phyloP scores from a whole-genome alignment of 1,284 basidiomycete species.

The Phellopilus nigrolimitatus region DNA sequence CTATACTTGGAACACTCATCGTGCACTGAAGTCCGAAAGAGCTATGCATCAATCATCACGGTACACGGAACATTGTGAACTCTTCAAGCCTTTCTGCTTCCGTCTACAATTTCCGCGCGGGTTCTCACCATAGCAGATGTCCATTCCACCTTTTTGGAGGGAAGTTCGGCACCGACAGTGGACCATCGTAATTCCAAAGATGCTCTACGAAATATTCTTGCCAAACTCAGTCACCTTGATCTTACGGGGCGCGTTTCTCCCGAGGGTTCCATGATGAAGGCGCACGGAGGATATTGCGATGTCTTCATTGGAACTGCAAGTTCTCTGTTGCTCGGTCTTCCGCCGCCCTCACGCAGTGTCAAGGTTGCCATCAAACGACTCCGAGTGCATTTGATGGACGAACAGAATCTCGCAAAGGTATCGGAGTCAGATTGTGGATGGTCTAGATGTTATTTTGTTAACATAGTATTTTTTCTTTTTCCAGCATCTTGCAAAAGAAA shows the following conservation, averaged over 20 bases:
- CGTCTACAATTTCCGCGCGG: too few relatives aligned
- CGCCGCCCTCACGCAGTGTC: not conserved
- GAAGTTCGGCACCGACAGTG: too few relatives aligned
- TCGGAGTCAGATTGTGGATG: not conserved
- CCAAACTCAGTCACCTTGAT: constrained; percentile 1
- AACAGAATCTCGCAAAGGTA: constrained; percentile 10
- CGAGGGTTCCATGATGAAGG: not conserved
- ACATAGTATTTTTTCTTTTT: not conserved
- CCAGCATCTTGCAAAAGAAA: constrained; percentile 9
- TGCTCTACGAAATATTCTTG: not conserved
- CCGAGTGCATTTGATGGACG: constrained; percentile 1
- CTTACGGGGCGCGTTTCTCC: not conserved
- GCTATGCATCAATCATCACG: too few relatives aligned
- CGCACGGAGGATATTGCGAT: constrained; percentile 13
- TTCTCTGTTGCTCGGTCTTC: not conserved
- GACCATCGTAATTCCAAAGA: not conserved
- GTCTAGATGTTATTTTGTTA: not conserved
- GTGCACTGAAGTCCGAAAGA: too few relatives aligned
- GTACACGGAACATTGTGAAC: too few relatives aligned
- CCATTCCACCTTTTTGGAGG: too few relatives aligned
- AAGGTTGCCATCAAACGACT: constrained; percentile 17
- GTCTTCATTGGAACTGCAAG: constrained; percentile 7
- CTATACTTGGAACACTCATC: too few relatives aligned
- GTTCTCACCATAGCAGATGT: too few relatives aligned
- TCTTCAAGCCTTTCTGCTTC: too few relatives aligned